Conservation (phyloP, 768 basidiomycete genomes). For the Rhodotorula kratochvilovae region DNA sequence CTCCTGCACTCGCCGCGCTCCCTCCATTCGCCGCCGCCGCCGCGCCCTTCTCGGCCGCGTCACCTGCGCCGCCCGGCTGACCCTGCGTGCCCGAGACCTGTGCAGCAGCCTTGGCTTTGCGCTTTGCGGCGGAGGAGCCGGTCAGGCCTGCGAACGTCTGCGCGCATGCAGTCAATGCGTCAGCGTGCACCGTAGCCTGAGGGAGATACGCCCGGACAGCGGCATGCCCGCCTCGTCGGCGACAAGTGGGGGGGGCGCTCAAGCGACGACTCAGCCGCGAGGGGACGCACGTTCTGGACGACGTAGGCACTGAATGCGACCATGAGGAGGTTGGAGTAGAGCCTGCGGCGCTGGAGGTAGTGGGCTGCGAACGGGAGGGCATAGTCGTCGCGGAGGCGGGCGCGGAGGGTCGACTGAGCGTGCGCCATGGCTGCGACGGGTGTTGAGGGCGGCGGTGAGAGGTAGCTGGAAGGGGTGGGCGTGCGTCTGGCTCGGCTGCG, state of each 20-base stretch:
- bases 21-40: too few relatives aligned
- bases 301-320: conserved; percentile 26
- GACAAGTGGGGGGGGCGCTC: too few relatives aligned
- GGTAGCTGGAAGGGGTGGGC: not conserved
- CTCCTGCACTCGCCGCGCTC: too few relatives aligned
- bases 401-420: not conserved
- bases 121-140: conserved; percentile 1
- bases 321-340: conserved; percentile 28
- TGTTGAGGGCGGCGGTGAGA: not conserved
- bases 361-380: not conserved
- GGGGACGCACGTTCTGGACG: conserved; percentile 7
- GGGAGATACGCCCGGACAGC: too few relatives aligned
- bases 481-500: not conserved
- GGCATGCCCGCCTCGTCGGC: too few relatives aligned
- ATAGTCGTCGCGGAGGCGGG: not conserved
- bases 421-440: not conserved
- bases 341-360: not conserved
- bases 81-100: not conserved
- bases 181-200: too few relatives aligned
- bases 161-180: too few relatives aligned
- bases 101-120: not conserved
- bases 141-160: conserved; percentile 28
- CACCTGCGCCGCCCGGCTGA: not conserved
- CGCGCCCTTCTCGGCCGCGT: not conserved
- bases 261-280: not conserved